These are phyloP conservation scores for Adiantum capillusveneris DNA, from an alignment of 75 land plant genomes.

Conservation along the genomic window DNA sequence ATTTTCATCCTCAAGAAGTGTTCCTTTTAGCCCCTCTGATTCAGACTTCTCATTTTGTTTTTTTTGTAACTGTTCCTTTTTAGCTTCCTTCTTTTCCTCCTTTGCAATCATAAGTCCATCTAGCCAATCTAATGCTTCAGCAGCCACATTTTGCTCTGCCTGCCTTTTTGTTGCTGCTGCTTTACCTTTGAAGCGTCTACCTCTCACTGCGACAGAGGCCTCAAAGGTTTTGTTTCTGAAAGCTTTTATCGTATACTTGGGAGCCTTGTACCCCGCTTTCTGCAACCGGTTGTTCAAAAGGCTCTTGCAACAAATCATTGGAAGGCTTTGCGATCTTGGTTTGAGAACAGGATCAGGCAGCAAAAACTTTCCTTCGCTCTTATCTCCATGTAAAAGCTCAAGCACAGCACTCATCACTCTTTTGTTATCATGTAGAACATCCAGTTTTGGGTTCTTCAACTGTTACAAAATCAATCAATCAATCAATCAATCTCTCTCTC, in stretches of 20 bases:
- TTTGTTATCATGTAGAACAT: constrained; percentile 34
- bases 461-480: constrained; percentile 12
- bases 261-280: constrained; percentile 62
- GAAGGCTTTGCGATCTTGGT: constrained; percentile 3
- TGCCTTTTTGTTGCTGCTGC: constrained; percentile 60
- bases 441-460: constrained; percentile 56
- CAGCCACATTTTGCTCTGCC: constrained; percentile 89
- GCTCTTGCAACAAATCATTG: constrained; percentile 53
- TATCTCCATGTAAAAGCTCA: constrained; percentile 63
- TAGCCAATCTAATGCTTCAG: constrained; percentile 73
- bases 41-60: too few relatives aligned
- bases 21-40: too few relatives aligned
- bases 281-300: constrained; percentile 56
- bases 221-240: constrained; percentile 51
- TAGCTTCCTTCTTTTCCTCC: not conserved
- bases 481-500: not conserved
- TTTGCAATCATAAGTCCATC: constrained; percentile 14
- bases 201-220: constrained; percentile 59
- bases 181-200: constrained; percentile 63
- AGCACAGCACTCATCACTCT: constrained; percentile 62
- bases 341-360: constrained; percentile 21
- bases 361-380: constrained; percentile 68
- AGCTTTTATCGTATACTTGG: constrained; percentile 55
- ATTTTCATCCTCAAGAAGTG: too few relatives aligned
- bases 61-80: not conserved